Evolutionary conservation across 2,329 filamentous ascomycete genomes (phyloP).

Genomic region (Xylaria sp.): DNA sequence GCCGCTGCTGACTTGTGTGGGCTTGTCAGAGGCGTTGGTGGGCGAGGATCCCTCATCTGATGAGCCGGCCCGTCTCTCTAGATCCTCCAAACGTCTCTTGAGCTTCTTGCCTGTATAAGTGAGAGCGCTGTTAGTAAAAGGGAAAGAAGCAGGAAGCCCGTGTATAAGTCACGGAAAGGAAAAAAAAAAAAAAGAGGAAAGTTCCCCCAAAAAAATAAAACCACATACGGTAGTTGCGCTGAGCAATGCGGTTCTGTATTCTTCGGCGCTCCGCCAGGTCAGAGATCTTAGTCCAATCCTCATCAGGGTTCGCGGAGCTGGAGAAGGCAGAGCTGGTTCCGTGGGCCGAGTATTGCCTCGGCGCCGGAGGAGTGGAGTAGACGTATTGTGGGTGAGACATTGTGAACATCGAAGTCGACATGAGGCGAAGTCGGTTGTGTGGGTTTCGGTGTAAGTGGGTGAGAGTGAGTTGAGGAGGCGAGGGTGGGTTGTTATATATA

Average conservation of each 20-base stretch:
- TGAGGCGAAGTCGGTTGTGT: slow-evolving; percentile 4
- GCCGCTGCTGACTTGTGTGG: slow-evolving; percentile 31
- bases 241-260: slow-evolving; percentile 96
- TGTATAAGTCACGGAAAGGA: background rate
- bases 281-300: slow-evolving; percentile 99
- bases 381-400: slow-evolving; percentile 41
- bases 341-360: slow-evolving; percentile 65
- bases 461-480: too few species aligned
- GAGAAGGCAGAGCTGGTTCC: slow-evolving; percentile 92
- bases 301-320: slow-evolving; percentile 87
- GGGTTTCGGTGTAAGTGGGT: too few species aligned
- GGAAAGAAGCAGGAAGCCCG: background rate
- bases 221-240: slow-evolving; percentile 83
- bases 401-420: slow-evolving; percentile 36
- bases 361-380: slow-evolving; percentile 37
- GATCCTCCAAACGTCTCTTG: slow-evolving; percentile 80
- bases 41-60: slow-evolving; percentile 38
- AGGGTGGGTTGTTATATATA: background rate
- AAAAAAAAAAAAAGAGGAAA: too few species aligned
- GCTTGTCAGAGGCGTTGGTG: slow-evolving; percentile 36
- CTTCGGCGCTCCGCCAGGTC: slow-evolving; percentile 89
- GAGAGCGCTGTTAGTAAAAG: slow-evolving; percentile 12
- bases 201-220: too few species aligned
- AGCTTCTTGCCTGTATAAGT: slow-evolving; percentile 71
- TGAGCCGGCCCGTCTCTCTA: slow-evolving; percentile 69